phyloP scores from a whole-genome alignment of 805 yeast genomes.

The Scheffersomyces stipitis region DNA sequence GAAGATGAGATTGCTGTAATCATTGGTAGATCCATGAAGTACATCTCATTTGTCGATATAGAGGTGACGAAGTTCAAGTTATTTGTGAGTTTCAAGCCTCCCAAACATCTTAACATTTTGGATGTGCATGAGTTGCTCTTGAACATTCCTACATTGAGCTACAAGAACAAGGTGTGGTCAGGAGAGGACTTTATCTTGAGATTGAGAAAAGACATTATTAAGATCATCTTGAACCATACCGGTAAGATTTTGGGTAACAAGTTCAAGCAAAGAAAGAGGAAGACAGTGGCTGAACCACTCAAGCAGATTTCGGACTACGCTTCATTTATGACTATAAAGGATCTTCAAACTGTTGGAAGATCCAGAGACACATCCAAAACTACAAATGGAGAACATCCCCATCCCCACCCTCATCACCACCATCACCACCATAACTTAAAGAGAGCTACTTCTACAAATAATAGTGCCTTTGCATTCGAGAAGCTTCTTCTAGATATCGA shows the following conservation, averaged over 20 bases:
- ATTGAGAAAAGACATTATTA: constrained; percentile 62
- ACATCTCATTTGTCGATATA: constrained; percentile 38
- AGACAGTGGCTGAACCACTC: constrained; percentile 28
- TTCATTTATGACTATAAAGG: constrained; percentile 36
- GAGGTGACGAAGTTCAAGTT: constrained; percentile 39
- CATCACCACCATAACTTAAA: constrained; percentile 4
- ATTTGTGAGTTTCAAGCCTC: constrained; percentile 74
- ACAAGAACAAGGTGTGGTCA: constrained; percentile 69
- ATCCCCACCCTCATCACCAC: constrained; percentile 7
- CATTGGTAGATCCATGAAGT: constrained; percentile 43
- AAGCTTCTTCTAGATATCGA: constrained; percentile 14
- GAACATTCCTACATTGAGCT: constrained; percentile 58
- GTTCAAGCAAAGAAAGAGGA: constrained; percentile 44
- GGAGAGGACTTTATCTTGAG: constrained; percentile 62
- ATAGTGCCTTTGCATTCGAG: constrained; percentile 4
- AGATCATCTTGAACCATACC: constrained; percentile 59
- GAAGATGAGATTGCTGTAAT: constrained; percentile 41
- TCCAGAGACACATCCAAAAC: constrained; percentile 17
- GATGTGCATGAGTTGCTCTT: constrained; percentile 76
- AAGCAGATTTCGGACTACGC: constrained; percentile 41
- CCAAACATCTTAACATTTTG: constrained; percentile 63
- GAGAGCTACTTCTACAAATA: neutral
- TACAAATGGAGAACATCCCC: constrained; percentile 3
- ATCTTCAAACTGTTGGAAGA: constrained; percentile 33
- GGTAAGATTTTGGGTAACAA: constrained; percentile 83